Conservation (phyloP, 805 yeast genomes). For the Wickerhamiella brachini region DNA sequence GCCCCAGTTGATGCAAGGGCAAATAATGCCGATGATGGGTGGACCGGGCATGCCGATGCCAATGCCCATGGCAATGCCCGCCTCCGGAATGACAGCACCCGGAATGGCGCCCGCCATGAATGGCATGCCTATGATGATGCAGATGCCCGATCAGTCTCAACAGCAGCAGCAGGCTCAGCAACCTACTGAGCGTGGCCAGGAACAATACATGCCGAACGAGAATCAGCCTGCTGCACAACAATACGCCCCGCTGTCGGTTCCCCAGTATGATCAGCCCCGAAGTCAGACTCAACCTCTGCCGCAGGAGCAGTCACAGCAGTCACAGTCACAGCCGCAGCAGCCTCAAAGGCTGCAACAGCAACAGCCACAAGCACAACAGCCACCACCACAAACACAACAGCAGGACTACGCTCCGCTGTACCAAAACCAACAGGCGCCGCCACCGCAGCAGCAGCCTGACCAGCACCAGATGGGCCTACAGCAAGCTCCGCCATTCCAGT, state of each 20-base stretch:
- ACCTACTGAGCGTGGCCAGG: neutral
- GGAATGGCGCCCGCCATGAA: neutral
- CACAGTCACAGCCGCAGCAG: constrained; percentile 10
- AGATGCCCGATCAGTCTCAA: neutral
- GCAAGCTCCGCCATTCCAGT: neutral
- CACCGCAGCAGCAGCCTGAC: neutral
- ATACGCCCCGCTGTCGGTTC: neutral
- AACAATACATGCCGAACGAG: constrained; percentile 6
- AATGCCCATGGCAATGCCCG: neutral
- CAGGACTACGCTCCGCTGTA: neutral
- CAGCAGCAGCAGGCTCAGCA: constrained; percentile 9
- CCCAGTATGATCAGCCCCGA: too few species aligned
- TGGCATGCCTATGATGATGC: neutral
- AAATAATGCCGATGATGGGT: neutral
- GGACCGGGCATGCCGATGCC: neutral
- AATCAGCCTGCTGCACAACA: constrained; percentile 2
- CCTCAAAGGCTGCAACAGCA: constrained; percentile 1
- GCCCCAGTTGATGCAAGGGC: neutral
- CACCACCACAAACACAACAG: constrained; percentile 1
- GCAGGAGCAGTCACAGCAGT: constrained; percentile 5
- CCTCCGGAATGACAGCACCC: neutral
- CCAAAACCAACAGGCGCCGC: constrained; percentile 6
- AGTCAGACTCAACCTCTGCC: constrained; percentile 6
- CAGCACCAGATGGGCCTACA: neutral
- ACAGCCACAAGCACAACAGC: constrained; percentile 1